phyloP scores from a whole-genome alignment of 768 basidiomycete species.

The Tylopilus rubrobrunneus region DNA sequence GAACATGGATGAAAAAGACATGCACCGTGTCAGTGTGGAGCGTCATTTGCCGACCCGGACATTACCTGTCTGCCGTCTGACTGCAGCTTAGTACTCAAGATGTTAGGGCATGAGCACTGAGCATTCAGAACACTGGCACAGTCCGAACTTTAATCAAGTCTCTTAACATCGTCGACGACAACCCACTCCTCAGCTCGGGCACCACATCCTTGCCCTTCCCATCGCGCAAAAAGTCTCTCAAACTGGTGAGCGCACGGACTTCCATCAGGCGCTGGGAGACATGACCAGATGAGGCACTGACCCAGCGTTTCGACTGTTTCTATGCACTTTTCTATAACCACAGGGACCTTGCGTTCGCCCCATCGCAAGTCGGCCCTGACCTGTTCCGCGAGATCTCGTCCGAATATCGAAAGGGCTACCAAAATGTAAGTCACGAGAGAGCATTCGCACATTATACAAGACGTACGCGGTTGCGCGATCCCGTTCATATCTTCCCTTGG shows the following conservation, averaged over 20 bases:
- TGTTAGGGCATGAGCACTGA: no score
- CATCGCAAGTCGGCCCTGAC: conserved; percentile 61
- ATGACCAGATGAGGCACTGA: conserved; percentile 33
- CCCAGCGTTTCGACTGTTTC: conserved; percentile 86
- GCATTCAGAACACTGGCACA: no score
- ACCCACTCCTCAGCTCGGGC: conserved; percentile 40
- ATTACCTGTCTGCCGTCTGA: no score
- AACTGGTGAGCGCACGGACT: conserved; percentile 73
- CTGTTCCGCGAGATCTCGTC: conserved; percentile 83
- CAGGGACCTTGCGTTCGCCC: conserved; percentile 64
- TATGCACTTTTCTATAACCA: conserved; percentile 95
- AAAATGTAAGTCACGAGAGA: conserved; percentile 16
- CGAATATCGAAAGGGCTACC: conserved; percentile 87
- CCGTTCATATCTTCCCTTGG: conserved; percentile 30
- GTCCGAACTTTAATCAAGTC: no score
- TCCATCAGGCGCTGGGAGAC: conserved; percentile 75
- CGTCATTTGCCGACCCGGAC: no score
- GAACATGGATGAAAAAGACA: not conserved
- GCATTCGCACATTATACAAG: not conserved
- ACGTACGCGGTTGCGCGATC: conserved; percentile 19
- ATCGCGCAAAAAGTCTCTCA: conserved; percentile 62
- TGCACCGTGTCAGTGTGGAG: conserved; percentile 46
- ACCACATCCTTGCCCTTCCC: conserved; percentile 69
- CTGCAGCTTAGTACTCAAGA: no score
- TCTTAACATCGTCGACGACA: conserved; percentile 2